Base-by-base conservation (phyloP, 495 filamentous ascomycete species). In the Penicillium pancosmium region DNA sequence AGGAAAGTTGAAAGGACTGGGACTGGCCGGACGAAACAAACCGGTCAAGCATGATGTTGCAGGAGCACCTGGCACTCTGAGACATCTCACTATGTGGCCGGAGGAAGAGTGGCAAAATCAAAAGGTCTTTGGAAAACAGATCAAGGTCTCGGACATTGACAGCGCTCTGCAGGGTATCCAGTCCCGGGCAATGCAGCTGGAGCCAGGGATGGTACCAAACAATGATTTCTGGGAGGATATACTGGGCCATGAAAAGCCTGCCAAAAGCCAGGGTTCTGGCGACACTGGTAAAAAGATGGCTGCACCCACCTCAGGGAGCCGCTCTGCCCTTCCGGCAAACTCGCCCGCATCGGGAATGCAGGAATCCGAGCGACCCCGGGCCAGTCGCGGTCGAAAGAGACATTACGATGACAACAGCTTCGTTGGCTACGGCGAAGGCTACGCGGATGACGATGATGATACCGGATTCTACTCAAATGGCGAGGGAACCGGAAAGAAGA, bases 371-470 rank as follows among this genome's bases (percentile, higher is more conserved):
- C 76, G 86, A 35, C 23, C 49, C 16, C 71, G 77, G 18, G 85
- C 88, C 3, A 86, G 80, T 64, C 83, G 84, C 31, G 82, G 82
- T 33, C 86, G 84, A 63, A 88, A 89, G 73, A 77, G 88, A 60
- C 76, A 84, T 61, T 91, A 91, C 66, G 82, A 86, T 64, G 88
- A 90, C 31, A 75, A 75, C 46, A 86, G 84, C 62, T 91, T 86
- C 67, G 82, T 82, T 52, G 88, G 88, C 5, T 91, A 91, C 60
- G 83, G 80, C 50, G 87, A 89, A 73, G 86, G 83, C 11, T 86
- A 74, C 67, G 75, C 76, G 11, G 83, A 86, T 65, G 84, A 86
- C 53, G 82, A 85, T 57, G 82, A 82, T 51, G 84, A 83, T 21
- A 72, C 77, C 53, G 75, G 70, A 46, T 74, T 79, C 56, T 76